Evolutionary conservation across 2,329 filamentous ascomycete species (phyloP), one percentile per base, ranked within the genome.

Genomic region (Cephalotrichum gorgonifer): DNA sequence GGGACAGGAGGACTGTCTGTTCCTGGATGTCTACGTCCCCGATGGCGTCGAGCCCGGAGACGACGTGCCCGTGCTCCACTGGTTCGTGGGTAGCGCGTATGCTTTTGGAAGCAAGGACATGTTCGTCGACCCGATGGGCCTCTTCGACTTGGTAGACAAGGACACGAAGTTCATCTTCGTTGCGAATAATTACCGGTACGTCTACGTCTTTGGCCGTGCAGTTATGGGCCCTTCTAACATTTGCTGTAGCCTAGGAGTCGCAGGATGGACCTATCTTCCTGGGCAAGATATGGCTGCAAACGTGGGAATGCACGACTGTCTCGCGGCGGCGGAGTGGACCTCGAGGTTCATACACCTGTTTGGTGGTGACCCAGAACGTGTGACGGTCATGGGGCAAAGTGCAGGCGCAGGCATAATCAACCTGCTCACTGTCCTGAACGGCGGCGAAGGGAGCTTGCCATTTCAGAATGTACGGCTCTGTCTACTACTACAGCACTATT

Each of bases 351-450:
- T 79, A 48, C 62, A 71, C 54, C 59, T 68, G 11, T 81, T 81
- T 54, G 76, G 78, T 9, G 77, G 77, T 12, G 71, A 79, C 56
- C 61, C 68, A 3, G 58, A 64, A 3, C 63, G 65, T 14, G 68
- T 79, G 33, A 78, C 74, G 1, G 64, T 77, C 14, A 64, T 75
- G 17, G 74, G 74, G 6, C 62, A 73, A 51, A 73, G 69, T 15
- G 74, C 76, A 8, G 75, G 76, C 26, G 75, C 64, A 7, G 74
- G 73, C 0, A 73, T 69, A 3, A 69, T 80, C 50, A 67, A 76
- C 61, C 74, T 78, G 54, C 75, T 79, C 49, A 71, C 78, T 52
- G 79, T 52, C 2, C 74, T 25, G 64, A 54, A 58, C 14, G 56
- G 64, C 9, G 73, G 71, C 2, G 57, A 57, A 23, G 56, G 53